These are phyloP conservation scores for Talaromyces sp. DNA, from an alignment of 2,329 filamentous ascomycete genomes.

Conservation along the genomic window DNA sequence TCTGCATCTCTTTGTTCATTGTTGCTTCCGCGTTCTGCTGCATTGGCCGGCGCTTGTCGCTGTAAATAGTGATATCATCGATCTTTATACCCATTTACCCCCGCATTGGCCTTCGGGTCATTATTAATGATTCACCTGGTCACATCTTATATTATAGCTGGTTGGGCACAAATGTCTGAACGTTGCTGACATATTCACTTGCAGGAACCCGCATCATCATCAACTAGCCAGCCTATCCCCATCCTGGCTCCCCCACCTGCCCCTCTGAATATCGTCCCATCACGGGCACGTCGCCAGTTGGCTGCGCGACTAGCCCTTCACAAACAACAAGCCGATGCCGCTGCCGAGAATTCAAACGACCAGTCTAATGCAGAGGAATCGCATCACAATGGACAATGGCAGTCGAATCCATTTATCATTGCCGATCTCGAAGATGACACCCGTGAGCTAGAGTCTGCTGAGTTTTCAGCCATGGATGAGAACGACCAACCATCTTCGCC, in stretches of 20 bases:
- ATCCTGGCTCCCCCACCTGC: conserved; percentile 60
- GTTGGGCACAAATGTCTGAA: conserved; percentile 17
- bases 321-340: conserved; percentile 57
- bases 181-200: conserved; percentile 21
- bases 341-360: conserved; percentile 24
- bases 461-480: conserved; percentile 28
- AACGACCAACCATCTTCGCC: conserved; percentile 32
- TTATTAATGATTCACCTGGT: not conserved
- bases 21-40: conserved; percentile 17
- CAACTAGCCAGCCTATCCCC: conserved; percentile 40
- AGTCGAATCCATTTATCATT: conserved; percentile 38
- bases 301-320: conserved; percentile 80
- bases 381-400: conserved; percentile 29
- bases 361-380: conserved; percentile 1
- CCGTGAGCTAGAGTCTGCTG: conserved; percentile 31
- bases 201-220: conserved; percentile 23
- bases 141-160: not conserved
- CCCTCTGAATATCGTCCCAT: conserved; percentile 80
- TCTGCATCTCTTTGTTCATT: conserved; percentile 16
- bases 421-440: conserved; percentile 36
- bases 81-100: conserved; percentile 1
- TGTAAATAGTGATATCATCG: conserved; percentile 6
- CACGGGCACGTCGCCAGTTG: conserved; percentile 81
- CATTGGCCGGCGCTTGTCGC: not conserved
- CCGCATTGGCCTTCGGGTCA: not conserved